Evolutionary conservation across 176 grass and related monocot species (phyloP).

Genomic region (Chloris gayana): DNA sequence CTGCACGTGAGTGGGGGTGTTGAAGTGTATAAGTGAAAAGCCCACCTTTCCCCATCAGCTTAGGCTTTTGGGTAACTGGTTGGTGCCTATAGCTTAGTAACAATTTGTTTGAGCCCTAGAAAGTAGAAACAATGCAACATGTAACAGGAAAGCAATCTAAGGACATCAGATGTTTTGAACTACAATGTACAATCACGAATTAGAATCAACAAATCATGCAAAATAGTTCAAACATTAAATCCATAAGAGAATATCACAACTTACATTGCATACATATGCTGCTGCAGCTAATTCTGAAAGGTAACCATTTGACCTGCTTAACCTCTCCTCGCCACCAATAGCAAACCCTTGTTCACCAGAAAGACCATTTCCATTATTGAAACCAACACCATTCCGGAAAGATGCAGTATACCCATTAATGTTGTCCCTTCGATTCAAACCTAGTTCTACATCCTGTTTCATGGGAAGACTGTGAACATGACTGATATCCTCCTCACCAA

Average conservation of each 20-base stretch:
- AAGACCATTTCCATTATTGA: slow-evolving; percentile 90
- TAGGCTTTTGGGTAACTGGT: too few species aligned
- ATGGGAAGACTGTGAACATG: slow-evolving; percentile 35
- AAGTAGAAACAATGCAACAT: neutral
- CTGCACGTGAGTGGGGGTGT: too few species aligned
- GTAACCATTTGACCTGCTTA: slow-evolving; percentile 81
- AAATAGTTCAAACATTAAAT: neutral
- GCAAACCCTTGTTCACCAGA: slow-evolving; percentile 83
- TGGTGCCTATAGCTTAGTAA: too few species aligned
- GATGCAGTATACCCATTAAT: slow-evolving; percentile 47
- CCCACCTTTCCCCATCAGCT: too few species aligned
- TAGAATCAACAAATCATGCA: slow-evolving; percentile 1
- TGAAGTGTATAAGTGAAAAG: too few species aligned
- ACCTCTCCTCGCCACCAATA: slow-evolving; percentile 82
- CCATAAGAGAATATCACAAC: slow-evolving; percentile 32
- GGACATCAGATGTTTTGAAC: neutral
- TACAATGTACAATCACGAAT: neutral
- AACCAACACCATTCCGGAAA: slow-evolving; percentile 90
- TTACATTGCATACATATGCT: slow-evolving; percentile 90
- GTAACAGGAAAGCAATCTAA: slow-evolving; percentile 4
- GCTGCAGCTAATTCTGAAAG: slow-evolving; percentile 90
- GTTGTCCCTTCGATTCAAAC: slow-evolving; percentile 42
- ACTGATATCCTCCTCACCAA: slow-evolving; percentile 55
- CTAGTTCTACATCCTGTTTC: slow-evolving; percentile 45
- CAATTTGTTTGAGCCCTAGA: slow-evolving; percentile 7